Evolutionary conservation across 352 stramenopile genomes (phyloP), one percentile per base, ranked within the genome.

Genomic region (Phytophthora nicotianae): DNA sequence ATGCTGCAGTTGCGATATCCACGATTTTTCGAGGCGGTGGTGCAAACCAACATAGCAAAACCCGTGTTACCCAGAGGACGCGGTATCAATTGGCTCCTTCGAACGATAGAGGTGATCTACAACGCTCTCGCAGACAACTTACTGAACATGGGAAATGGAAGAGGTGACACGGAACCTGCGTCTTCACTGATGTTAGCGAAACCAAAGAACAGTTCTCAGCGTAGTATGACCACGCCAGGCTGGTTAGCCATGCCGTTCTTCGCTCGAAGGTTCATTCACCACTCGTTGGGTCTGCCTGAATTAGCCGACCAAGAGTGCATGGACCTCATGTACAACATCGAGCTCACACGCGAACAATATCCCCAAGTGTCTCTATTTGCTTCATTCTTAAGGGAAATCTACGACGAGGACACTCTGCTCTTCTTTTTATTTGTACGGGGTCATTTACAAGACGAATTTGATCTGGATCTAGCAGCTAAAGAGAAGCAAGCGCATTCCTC

Each of bases 281-380:
- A 80, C 7, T 69, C 66, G 0, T 41, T 95, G 5, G 86, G 86
- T 4, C 55, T 91, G 1, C 47, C 63, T 2, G 50, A 75, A 24
- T 62, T 94, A 2, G 83, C 81, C 0, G 82, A 93, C 16, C 83
- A 95, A 63, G 83, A 95, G 16, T 81, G 71, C 17, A 29, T 91
- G 8, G 83, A 95, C 43, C 56, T 95, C n/a, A 70, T 91, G 45
- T 78, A 76, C 51, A 95, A 89, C 33, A 50, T 86, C 4, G 86
- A 93, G 40, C 29, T 72, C 1, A 52, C 21, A n/a, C 62, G 77
- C 4, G 75, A 88, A 8, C 47, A 58, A 5, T 88, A 88, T 23
- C 72, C 75, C 0, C 65, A 81, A 6, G 68, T 89, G 17, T 61
- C 72, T 7, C 29, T 84, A 24, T 95, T 95, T 38, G 69, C 70